Evolutionary conservation across 352 stramenopile genomes (phyloP).

Genomic region (Phytophthora cryptogea): DNA sequence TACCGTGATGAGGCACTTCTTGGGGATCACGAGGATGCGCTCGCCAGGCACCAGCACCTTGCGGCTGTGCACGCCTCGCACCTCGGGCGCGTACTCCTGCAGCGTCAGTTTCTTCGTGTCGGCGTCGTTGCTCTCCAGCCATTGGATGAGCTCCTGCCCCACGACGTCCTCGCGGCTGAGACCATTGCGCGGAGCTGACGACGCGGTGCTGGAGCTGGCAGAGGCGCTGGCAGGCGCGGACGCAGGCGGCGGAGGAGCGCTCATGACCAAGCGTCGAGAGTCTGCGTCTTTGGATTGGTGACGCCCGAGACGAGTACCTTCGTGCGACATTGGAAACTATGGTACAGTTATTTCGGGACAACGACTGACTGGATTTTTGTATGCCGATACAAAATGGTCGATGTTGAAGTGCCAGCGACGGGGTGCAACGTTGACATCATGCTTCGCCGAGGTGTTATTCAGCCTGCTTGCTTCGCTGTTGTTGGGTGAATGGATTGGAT

Average conservation of each 20-base stretch:
- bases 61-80: conserved; percentile 92
- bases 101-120: conserved; percentile 81
- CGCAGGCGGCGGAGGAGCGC: conserved; percentile 28
- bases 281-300: too few relatives aligned
- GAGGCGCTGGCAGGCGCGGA: conserved; percentile 1
- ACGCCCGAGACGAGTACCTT: too few relatives aligned
- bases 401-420: neutral
- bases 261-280: conserved; percentile 33
- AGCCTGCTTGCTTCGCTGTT: too few relatives aligned
- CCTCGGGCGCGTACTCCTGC: conserved; percentile 91
- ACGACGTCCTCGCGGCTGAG: conserved; percentile 42
- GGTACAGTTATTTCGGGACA: neutral
- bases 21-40: conserved; percentile 91
- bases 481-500: neutral
- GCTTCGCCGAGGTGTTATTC: neutral
- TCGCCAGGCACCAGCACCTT: conserved; percentile 87
- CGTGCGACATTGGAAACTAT: too few relatives aligned
- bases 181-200: conserved; percentile 14
- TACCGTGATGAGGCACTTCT: conserved; percentile 98
- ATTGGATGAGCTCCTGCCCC: conserved; percentile 72
- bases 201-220: neutral
- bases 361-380: neutral
- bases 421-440: neutral
- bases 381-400: neutral
- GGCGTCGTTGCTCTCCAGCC: conserved; percentile 72